phyloP scores from a whole-genome alignment of 2,329 filamentous ascomycete species.

The Trichophyton simii region DNA sequence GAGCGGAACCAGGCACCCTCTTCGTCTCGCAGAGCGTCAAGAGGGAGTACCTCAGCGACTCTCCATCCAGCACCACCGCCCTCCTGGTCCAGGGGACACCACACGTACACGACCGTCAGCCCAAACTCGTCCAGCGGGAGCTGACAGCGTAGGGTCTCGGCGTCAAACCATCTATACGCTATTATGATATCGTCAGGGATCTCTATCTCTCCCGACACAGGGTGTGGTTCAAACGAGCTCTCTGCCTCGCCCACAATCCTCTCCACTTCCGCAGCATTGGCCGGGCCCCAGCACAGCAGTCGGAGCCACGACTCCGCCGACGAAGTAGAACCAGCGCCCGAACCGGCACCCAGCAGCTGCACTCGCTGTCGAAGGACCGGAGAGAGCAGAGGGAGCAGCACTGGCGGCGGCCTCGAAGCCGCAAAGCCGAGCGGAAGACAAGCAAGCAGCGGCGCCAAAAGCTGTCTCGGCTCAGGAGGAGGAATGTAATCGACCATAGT shows the following conservation, averaged over 20 bases:
- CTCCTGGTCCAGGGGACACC: constrained; percentile 47
- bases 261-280: constrained; percentile 42
- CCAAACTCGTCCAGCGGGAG: constrained; percentile 44
- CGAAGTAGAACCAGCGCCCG: constrained; percentile 30
- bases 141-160: constrained; percentile 48
- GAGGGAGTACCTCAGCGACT: constrained; percentile 45
- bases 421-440: constrained; percentile 50
- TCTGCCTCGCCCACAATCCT: constrained; percentile 41
- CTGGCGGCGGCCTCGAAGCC: constrained; percentile 47
- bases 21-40: constrained; percentile 38
- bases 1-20: constrained; percentile 41
- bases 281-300: constrained; percentile 47
- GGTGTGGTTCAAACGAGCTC: constrained; percentile 49
- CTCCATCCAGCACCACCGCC: constrained; percentile 44
- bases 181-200: constrained; percentile 44
- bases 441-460: constrained; percentile 51
- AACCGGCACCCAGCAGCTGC: constrained; percentile 40
- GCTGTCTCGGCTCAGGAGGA: constrained; percentile 42
- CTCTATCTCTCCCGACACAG: constrained; percentile 53
- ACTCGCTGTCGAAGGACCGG: constrained; percentile 52
- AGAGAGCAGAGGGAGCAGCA: constrained; percentile 48
- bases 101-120: constrained; percentile 46
- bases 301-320: constrained; percentile 44
- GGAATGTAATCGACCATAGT: constrained; percentile 44
- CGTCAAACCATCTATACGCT: constrained; percentile 46